Evolutionary conservation across 1,139 yeast species (phyloP), one percentile per base, ranked within the genome.

Genomic region (Meyerozyma guilliermondii): DNA sequence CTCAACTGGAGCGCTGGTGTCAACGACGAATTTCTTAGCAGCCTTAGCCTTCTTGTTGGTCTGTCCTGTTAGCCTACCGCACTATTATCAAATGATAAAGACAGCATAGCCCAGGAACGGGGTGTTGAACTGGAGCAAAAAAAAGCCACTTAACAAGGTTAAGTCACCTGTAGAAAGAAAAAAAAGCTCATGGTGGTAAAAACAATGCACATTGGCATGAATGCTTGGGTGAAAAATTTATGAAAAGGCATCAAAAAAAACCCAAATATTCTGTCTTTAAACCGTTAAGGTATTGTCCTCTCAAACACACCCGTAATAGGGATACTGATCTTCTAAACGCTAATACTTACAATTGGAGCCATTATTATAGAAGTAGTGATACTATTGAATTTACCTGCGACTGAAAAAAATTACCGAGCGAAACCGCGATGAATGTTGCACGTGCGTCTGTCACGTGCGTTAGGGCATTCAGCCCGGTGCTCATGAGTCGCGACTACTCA

Each of bases 1-100:
- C 74, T 88, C 96, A 65, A 91, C 87, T 81, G 96, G 96, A 66
- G 95, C 96, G 55, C 95, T 81, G 71, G 88, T 89, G 81, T 91
- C 98, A 71, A 92, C 94, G 68, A 87, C 87, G 79, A 84, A 89
- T 78, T 88, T 87, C 82, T 84, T 87, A 69, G 88, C 83, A 68
- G 80, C 70, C 64, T 71, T 80, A 71, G 83, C 74, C 78, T 83
- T 82, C 80, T 85, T 85, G 72, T 87, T 72, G 73, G 89, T 80
- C 88, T 86, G 62, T 49, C 65, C 58, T 58, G 77, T 75, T 71
- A 70, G 80, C 80, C 81, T 76, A 77, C 81, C 74, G 80, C 80
- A 76, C 76, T 60, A 72, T 76, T 67, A 66, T 58, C 56, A 50
- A 52, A 51, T 59, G 67, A 63, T 60, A 62, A 72, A 67, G 77